Base-by-base conservation (phyloP, 2,329 filamentous ascomycete species). In the Sporothrix globosa region DNA sequence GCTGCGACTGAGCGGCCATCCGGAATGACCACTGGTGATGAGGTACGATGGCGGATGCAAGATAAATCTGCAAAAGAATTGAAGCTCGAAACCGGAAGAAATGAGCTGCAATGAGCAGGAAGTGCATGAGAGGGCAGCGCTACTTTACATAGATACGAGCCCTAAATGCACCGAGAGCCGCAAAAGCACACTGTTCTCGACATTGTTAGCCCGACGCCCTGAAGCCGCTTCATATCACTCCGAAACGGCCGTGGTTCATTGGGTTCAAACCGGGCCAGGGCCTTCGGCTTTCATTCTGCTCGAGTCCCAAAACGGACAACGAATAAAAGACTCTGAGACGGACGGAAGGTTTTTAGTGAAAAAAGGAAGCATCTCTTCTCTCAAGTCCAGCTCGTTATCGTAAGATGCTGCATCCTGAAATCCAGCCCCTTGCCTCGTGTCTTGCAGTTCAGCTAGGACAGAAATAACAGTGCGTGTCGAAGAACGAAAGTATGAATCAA, bases 371-470 rank as follows among this genome's bases (percentile, higher is more conserved):
- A 6, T 44, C 4, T 13, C 7, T 17, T 10, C 27, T 21, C 17
- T 14, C 19, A 21, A 39, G 3, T 21, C 24, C 27, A 27, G 24
- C 4, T 14, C 17, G 34, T 56, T 17, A 44, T 41, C 19, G 56
- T 44, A 14, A 67, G 6, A 67, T 52, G 17, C 3, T 14, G 27
- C 5, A 54, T n/a, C 17, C n/a, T 61, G 27, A 44, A 21, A 48
- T 48, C 21, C 7, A 11, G 10, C 41, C 60, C 21, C 41, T 63
- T 48, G 19, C 60, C 11, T 46, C 21, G 7, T 34, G 7, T 30
- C 34, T 34, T 34, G 24, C n/a, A 48, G 21, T 63, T 48, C 60
- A 48, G 60, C 60, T 63, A 30, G 19, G 65, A 67, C 30, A 14
- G 44, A 56, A 54, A 44, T 21, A 67, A 46, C 9, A 48, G 10